These are phyloP conservation scores for Backusella tuberculispora DNA, from an alignment of 192 early-diverging fungal genomes.

Conservation along the genomic window DNA sequence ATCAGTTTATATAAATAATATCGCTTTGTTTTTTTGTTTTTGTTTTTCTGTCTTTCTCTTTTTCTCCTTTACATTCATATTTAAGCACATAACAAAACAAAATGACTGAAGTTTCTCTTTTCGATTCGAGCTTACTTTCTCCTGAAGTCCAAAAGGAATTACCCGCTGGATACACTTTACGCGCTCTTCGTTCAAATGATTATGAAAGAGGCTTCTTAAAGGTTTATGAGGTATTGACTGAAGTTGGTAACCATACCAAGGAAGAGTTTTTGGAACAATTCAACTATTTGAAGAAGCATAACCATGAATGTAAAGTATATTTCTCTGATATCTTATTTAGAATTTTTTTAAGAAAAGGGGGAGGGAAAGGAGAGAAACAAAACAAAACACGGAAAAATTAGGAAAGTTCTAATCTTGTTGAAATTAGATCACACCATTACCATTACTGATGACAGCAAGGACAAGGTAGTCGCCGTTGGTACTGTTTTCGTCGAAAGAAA, in stretches of 20 bases:
- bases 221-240: conserved; percentile 70
- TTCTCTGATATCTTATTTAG: background rate
- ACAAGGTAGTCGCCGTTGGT: conserved; percentile 75
- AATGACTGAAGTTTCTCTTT: conserved; percentile 52
- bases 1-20: background rate
- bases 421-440: conserved; percentile 69
- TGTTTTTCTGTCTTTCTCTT: background rate
- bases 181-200: conserved; percentile 68
- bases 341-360: too few relatives aligned
- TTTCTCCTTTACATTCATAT: background rate
- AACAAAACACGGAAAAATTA: too few relatives aligned
- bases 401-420: background rate
- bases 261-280: conserved; percentile 61
- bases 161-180: conserved; percentile 66
- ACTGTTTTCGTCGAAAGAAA: conserved; percentile 86
- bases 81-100: background rate
- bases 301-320: conserved; percentile 64
- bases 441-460: conserved; percentile 69
- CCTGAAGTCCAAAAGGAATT: conserved; percentile 65
- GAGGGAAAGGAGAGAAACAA: background rate
- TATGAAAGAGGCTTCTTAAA: conserved; percentile 76
- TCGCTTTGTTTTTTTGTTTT: background rate
- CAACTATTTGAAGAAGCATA: conserved; percentile 74
- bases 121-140: conserved; percentile 68
- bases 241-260: conserved; percentile 74